Conservation (phyloP, 2,329 filamentous ascomycete species). For the Cercospora canescens region DNA sequence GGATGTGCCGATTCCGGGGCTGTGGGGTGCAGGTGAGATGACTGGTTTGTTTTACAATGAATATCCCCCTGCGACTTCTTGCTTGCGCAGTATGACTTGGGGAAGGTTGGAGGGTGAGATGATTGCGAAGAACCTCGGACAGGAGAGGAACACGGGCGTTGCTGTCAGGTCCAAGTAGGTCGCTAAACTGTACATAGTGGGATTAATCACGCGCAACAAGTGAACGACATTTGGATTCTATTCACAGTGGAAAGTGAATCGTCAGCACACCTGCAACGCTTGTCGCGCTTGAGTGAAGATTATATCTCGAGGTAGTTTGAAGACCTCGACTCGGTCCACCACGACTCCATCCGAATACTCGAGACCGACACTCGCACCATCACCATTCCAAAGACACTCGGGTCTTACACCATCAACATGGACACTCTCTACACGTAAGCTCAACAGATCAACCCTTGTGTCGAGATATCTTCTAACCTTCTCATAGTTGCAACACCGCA, state of each 20-base stretch:
- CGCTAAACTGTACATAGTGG: background rate
- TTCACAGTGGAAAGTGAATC: background rate
- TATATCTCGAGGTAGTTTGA: background rate
- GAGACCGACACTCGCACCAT: background rate
- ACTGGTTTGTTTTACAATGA: conserved; percentile 40
- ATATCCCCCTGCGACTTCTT: conserved; percentile 38
- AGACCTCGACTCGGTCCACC: too few species aligned
- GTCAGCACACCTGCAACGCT: background rate
- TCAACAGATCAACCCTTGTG: background rate
- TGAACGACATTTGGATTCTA: background rate
- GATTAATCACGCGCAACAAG: background rate
- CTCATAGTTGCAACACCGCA: background rate
- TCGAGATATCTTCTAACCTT: background rate
- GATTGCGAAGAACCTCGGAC: conserved; percentile 29
- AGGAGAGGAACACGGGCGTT: conserved; percentile 7
- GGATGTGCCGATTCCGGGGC: conserved; percentile 41
- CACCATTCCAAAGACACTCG: background rate
- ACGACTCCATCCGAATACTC: background rate
- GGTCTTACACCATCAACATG: background rate
- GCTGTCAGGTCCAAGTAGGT: conserved; percentile 3
- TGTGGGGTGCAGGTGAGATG: conserved; percentile 39
- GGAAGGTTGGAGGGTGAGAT: conserved; percentile 35
- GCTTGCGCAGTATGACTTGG: conserved; percentile 36
- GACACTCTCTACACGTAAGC: background rate
- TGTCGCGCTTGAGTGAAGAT: background rate